These are phyloP conservation scores for Schizophyllum commune DNA, from an alignment of 1,284 basidiomycete species.

Conservation along the genomic window DNA sequence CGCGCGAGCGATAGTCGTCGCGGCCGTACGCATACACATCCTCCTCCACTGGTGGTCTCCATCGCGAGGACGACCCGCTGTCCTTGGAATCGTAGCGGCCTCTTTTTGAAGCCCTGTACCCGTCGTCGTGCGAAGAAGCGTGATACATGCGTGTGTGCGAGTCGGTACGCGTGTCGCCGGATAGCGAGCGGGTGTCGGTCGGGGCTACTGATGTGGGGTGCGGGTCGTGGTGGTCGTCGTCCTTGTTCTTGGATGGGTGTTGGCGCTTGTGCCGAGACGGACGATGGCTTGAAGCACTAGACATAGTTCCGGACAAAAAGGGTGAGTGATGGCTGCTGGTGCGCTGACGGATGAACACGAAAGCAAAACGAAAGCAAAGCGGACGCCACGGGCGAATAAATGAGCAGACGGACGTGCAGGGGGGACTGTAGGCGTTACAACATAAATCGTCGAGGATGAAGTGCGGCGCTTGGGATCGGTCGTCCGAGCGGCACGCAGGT, in stretches of 20 bases:
- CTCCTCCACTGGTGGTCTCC: neutral
- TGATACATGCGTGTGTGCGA: neutral
- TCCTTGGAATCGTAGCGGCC: neutral
- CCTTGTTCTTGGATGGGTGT: neutral
- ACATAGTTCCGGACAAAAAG: neutral
- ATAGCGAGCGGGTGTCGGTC: neutral
- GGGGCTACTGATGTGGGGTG: neutral
- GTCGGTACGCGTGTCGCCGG: neutral
- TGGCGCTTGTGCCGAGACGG: neutral
- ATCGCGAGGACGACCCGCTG: neutral
- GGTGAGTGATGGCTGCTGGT: neutral
- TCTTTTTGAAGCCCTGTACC: neutral
- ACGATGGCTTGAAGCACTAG: neutral
- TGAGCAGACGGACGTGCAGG: neutral
- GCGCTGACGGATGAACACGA: neutral
- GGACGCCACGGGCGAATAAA: neutral
- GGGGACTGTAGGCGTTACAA: neutral
- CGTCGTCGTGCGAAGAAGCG: neutral
- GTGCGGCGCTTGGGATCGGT: neutral
- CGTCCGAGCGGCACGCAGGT: neutral
- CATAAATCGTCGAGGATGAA: neutral
- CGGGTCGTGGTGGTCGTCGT: slow-evolving; percentile 13
- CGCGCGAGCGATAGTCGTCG: neutral
- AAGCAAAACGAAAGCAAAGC: neutral
- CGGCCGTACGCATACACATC: neutral